A percentile compares a stretch with the other conserved stretches of the same genome.
These are phyloP conservation scores for Trypethelium eluteriae DNA, from an alignment of 495 filamentous ascomycete genomes.

Conservation along the genomic window DNA sequence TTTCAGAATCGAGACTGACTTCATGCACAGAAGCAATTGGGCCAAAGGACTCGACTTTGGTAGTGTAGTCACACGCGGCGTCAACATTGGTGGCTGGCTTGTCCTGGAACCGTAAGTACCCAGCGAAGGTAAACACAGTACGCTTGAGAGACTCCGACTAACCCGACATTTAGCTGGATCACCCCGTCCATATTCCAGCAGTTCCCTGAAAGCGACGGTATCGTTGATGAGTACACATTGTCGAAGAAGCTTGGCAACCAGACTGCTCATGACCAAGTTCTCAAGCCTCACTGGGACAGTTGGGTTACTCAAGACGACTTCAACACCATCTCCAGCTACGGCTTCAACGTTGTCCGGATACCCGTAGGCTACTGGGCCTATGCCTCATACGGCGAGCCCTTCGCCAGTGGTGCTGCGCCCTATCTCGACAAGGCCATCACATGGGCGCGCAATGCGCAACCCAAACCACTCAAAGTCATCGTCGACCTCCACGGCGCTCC, in stretches of 20 bases:
- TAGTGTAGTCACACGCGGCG: constrained; percentile 35
- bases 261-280: constrained; percentile 29
- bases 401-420: constrained; percentile 40
- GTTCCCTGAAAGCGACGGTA: constrained; percentile 23
- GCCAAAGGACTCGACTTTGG: constrained; percentile 27
- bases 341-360: constrained; percentile 46
- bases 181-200: constrained; percentile 38
- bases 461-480: constrained; percentile 37
- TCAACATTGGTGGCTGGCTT: constrained; percentile 43
- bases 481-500: constrained; percentile 46
- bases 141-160: background rate
- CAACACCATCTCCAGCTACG: constrained; percentile 38
- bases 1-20: constrained; percentile 2
- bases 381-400: constrained; percentile 40
- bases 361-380: constrained; percentile 47
- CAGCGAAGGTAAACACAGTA: background rate
- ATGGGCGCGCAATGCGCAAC: constrained; percentile 38
- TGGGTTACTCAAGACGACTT: constrained; percentile 36
- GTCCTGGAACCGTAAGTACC: constrained; percentile 38
- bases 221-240: constrained; percentile 40
- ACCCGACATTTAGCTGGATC: constrained; percentile 35
- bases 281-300: constrained; percentile 37
- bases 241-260: constrained; percentile 30
- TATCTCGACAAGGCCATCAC: constrained; percentile 43
- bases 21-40: constrained; percentile 11